Evolutionary conservation across 2,329 filamentous ascomycete species (phyloP).

Genomic region (Zelopaecilomyces penicillatus): DNA sequence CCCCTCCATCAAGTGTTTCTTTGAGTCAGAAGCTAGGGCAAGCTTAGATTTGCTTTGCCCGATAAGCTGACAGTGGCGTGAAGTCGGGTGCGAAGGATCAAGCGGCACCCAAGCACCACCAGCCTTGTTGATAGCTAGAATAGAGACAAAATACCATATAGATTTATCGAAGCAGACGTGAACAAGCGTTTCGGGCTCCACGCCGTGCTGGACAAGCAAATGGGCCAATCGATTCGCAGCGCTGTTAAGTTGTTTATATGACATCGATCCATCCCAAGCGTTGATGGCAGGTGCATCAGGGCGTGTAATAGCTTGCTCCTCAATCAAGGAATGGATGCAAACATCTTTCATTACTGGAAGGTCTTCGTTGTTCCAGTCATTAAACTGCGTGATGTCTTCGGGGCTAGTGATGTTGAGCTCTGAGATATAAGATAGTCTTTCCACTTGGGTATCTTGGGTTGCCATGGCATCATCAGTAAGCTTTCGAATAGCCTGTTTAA

Average conservation of each 20-base stretch:
- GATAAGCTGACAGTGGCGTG: not conserved
- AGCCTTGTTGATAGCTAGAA: conserved; percentile 7
- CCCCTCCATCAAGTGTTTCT: not conserved
- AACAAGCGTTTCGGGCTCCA: conserved; percentile 1
- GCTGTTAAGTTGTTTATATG: conserved; percentile 12
- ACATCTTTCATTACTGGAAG: no score
- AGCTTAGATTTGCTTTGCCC: no score
- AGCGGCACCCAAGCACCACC: conserved; percentile 8
- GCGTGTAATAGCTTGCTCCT: conserved; percentile 1
- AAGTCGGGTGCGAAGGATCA: conserved; percentile 1
- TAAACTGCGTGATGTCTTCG: no score
- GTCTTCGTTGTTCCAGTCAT: no score
- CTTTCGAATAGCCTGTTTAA: not conserved
- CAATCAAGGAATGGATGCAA: conserved; percentile 11
- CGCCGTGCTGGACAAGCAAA: conserved; percentile 2
- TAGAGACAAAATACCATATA: conserved; percentile 5
- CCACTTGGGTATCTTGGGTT: no score
- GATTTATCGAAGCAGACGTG: conserved; percentile 10
- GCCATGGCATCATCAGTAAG: not conserved
- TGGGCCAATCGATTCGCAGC: conserved; percentile 10
- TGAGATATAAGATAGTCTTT: no score
- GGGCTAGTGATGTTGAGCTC: no score
- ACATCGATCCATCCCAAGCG: conserved; percentile 13
- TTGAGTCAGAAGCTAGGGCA: not conserved
- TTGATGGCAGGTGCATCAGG: conserved; percentile 8